Conservation (phyloP, 805 yeast species). For the Jamesozyma piceae region DNA sequence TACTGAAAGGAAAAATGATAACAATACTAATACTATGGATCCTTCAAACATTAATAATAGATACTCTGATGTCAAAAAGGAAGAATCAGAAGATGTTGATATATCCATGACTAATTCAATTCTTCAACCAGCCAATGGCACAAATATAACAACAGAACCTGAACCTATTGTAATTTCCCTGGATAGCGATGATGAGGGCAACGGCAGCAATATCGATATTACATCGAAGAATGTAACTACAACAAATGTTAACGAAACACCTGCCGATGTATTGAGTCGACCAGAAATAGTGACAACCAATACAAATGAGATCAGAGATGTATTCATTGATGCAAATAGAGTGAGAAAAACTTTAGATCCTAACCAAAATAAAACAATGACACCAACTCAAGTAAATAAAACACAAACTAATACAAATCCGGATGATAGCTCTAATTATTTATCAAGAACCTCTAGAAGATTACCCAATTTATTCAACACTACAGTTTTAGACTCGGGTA, state of each 20-base stretch:
- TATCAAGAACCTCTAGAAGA: not conserved
- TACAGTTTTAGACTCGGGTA: conserved; percentile 7
- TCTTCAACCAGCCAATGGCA: not conserved
- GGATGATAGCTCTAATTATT: not conserved
- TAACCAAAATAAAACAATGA: conserved; percentile 4
- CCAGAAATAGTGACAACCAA: not conserved
- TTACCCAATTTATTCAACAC: conserved; percentile 18
- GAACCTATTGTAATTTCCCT: conserved; percentile 33
- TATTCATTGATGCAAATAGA: not conserved
- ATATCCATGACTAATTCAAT: not conserved
- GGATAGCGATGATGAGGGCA: conserved; percentile 39
- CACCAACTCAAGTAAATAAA: conserved; percentile 1
- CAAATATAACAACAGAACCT: not conserved
- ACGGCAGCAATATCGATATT: conserved; percentile 2
- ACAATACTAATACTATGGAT: not conserved
- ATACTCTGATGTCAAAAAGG: not conserved
- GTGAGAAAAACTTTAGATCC: conserved; percentile 16
- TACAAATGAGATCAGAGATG: not conserved
- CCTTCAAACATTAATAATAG: conserved; percentile 2
- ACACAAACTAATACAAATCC: not conserved
- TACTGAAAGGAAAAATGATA: not conserved
- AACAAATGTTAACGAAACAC: too few species aligned
- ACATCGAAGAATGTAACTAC: too few species aligned
- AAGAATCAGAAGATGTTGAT: not conserved
- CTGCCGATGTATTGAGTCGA: too few species aligned